A percentile compares a stretch with the other conserved stretches of the same genome.
Conservation (phyloP, 1,139 yeast genomes). For the Dujonia santamariae region DNA sequence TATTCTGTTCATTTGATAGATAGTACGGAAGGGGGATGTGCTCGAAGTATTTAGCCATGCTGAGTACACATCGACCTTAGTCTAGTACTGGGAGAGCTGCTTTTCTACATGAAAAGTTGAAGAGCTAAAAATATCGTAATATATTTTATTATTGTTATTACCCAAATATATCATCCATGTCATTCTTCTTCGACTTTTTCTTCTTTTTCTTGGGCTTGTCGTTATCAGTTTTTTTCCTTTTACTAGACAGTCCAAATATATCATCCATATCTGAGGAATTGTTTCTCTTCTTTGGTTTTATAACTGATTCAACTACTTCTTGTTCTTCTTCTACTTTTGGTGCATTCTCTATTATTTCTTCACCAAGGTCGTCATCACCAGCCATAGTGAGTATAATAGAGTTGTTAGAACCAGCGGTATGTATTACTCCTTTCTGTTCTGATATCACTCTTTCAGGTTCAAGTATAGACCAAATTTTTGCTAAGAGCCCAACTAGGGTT, state of each 20-base stretch:
- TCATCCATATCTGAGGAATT: too few relatives aligned
- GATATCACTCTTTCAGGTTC: slow-evolving; percentile 9
- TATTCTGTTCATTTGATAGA: too few relatives aligned
- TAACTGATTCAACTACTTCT: slow-evolving; percentile 1
- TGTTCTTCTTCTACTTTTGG: slow-evolving; percentile 6
- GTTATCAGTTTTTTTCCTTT: neutral
- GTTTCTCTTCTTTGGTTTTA: too few relatives aligned
- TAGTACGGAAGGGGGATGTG: neutral
- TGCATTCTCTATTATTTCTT: slow-evolving; percentile 15
- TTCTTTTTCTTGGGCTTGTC: slow-evolving; percentile 3
- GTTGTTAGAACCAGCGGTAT: neutral
- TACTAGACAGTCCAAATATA: neutral
- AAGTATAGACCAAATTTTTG: slow-evolving; percentile 42
- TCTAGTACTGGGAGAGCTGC: neutral
- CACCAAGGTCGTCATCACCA: slow-evolving; percentile 25
- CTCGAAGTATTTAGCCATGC: neutral
- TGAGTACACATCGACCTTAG: neutral
- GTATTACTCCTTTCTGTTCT: neutral
- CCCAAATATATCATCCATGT: slow-evolving; percentile 19
- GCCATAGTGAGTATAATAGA: neutral
- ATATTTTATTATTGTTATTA: neutral
- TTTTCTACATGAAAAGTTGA: neutral
- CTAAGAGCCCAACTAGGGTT: slow-evolving; percentile 56
- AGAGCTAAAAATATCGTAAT: neutral
- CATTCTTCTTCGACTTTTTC: slow-evolving; percentile 10